These are phyloP conservation scores for Pichia rugopelliculosa DNA, from an alignment of 805 yeast genomes.

Conservation along the genomic window DNA sequence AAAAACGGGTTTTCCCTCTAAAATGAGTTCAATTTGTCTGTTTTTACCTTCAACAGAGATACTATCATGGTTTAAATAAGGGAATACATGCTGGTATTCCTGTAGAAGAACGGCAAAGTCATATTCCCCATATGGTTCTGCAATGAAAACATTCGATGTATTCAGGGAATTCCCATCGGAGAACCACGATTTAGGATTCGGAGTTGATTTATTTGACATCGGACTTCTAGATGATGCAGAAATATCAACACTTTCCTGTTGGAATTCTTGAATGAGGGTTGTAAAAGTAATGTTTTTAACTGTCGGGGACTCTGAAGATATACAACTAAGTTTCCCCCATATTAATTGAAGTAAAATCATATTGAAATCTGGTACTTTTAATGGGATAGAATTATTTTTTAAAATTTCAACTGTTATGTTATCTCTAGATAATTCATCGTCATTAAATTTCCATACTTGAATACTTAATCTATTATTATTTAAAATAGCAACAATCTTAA, in stretches of 20 bases:
- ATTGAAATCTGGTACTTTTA: conserved; percentile 24
- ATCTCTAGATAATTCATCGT: conserved; percentile 3
- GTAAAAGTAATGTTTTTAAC: not conserved
- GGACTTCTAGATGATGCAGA: not conserved
- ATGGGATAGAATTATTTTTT: conserved; percentile 16
- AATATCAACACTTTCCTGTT: too few relatives aligned
- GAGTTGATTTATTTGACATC: not conserved
- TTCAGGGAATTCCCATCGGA: not conserved
- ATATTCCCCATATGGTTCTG: not conserved
- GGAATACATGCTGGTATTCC: not conserved
- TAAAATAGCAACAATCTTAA: conserved; percentile 3
- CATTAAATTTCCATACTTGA: conserved; percentile 17
- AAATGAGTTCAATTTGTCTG: not conserved
- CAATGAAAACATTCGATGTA: not conserved
- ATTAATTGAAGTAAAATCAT: conserved; percentile 20
- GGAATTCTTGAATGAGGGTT: not conserved
- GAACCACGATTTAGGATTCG: not conserved
- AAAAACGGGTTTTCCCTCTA: not conserved
- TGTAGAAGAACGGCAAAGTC: not conserved
- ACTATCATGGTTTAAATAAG: not conserved
- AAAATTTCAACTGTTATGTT: conserved; percentile 12
- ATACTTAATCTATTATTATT: conserved; percentile 9
- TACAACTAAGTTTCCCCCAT: conserved; percentile 11
- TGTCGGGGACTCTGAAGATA: not conserved
- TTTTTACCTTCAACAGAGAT: not conserved